Evolutionary conservation across 1,284 basidiomycete genomes (phyloP), one percentile per base, ranked within the genome.

Genomic region (Boletus semigastroideus): DNA sequence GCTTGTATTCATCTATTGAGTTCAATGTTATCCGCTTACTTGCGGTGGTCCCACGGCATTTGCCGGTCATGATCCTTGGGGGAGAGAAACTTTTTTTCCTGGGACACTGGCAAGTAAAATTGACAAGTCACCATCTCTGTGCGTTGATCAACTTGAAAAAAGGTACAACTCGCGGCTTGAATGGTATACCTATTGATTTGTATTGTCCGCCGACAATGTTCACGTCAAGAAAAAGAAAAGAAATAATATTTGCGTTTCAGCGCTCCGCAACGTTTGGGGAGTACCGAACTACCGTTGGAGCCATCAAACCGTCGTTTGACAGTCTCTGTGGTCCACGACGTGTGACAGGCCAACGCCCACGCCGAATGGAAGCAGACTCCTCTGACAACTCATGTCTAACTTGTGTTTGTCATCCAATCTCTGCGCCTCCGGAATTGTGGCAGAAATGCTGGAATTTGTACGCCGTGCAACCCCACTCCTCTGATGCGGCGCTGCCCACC

Each of bases 341-440:
- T 67, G 53, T 62, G 61, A 66, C 59, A 54, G 19, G 41, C 34
- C 41, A 28, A 37, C 22, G 13, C 20, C 54, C 51, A 48, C 39
- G 42, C 22, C 48, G n/a, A 19, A 39, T 59, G 55, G 58, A 46
- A 34, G 8, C 30, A 46, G 19, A 39, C 22, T 22, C n/a, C 25
- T 25, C 40, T 33, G 30, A 31, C n/a, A 31, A 37, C 20, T 39
- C 58, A 50, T 16, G 34, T 37, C 25, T 43, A 51, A 10, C 34
- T 17, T 43, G 5, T 25, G 25, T 38, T 27, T 25, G 41, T 33
- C 14, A 53, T 48, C 36, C 46, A 47, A 59, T 54, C 58, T 30
- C 37, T 49, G 39, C 43, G 49, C 56, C 49, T 43, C 39, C 25
- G 33, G 39, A 58, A 28, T 27, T 46, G 52, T 59, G 49, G 48